phyloP scores from a whole-genome alignment of 73 alveolate genomes.

The Diophrys sp. region DNA sequence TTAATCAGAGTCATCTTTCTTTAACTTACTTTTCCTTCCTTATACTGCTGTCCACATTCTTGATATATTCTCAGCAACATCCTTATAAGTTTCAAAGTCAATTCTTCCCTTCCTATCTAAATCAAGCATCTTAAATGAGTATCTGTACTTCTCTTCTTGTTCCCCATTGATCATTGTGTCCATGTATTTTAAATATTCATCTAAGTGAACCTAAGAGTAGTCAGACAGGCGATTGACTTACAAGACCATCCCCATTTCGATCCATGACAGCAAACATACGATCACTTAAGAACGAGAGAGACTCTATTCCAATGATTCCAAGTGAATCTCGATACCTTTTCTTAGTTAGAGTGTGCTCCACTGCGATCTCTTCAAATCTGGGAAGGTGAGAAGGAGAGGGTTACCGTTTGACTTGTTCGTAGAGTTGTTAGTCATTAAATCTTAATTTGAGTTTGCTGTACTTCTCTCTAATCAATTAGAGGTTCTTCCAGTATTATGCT shows the following conservation, averaged over 20 bases:
- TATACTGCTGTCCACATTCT: constrained; percentile 66
- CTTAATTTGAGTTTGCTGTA: too few relatives aligned
- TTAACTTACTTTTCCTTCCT: constrained; percentile 45
- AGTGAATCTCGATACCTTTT: constrained; percentile 46
- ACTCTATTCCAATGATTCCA: constrained; percentile 64
- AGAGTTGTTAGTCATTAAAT: constrained; percentile 39
- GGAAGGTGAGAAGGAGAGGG: background rate
- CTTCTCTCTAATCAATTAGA: too few relatives aligned
- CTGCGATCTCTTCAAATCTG: constrained; percentile 22
- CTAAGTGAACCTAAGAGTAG: constrained; percentile 41
- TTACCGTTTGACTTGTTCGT: constrained; percentile 36
- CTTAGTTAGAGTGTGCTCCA: constrained; percentile 25
- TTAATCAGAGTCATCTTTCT: background rate
- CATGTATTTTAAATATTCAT: constrained; percentile 60
- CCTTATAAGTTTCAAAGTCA: constrained; percentile 37
- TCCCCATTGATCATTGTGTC: constrained; percentile 68
- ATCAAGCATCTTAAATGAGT: constrained; percentile 52
- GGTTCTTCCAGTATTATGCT: too few relatives aligned
- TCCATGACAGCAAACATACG: constrained; percentile 72
- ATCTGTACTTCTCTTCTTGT: constrained; percentile 60
- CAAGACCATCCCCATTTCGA: constrained; percentile 43
- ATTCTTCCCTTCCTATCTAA: constrained; percentile 19
- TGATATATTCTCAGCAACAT: constrained; percentile 30
- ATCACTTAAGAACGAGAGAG: constrained; percentile 52
- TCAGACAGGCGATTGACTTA: constrained; percentile 2